These are phyloP conservation scores for Phytopythium boreale DNA, from an alignment of 352 stramenopile species.

Conservation along the genomic window DNA sequence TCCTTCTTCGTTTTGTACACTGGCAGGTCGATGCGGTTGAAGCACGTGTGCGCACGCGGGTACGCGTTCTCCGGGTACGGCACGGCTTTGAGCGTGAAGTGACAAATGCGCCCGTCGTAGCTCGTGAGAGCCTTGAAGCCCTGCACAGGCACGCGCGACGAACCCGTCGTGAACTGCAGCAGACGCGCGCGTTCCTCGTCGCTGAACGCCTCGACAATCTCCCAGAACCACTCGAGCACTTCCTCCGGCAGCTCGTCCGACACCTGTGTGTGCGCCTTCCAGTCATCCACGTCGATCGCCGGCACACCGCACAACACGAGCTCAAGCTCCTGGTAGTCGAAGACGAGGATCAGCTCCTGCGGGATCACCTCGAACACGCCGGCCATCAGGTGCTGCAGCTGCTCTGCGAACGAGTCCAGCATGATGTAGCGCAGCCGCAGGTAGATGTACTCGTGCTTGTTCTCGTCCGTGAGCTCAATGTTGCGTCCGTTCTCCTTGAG, in stretches of 20 bases:
- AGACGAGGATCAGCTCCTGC: slow-evolving; percentile 79
- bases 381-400: slow-evolving; percentile 90
- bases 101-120: slow-evolving; percentile 78
- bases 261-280: slow-evolving; percentile 88
- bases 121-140: slow-evolving; percentile 81
- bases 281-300: slow-evolving; percentile 82
- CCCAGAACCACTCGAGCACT: slow-evolving; percentile 80
- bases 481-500: slow-evolving; percentile 82
- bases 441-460: slow-evolving; percentile 97
- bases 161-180: slow-evolving; percentile 84
- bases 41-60: slow-evolving; percentile 76
- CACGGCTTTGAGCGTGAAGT: slow-evolving; percentile 66
- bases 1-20: slow-evolving; percentile 89
- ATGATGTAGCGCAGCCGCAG: slow-evolving; percentile 95
- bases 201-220: slow-evolving; percentile 56
- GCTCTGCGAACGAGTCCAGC: slow-evolving; percentile 91
- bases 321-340: slow-evolving; percentile 83
- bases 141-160: slow-evolving; percentile 81
- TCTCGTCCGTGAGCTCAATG: slow-evolving; percentile 93
- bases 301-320: slow-evolving; percentile 78
- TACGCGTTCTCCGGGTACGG: slow-evolving; percentile 56
- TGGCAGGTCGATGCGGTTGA: slow-evolving; percentile 82
- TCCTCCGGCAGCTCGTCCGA: slow-evolving; percentile 74
- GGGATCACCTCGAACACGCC: slow-evolving; percentile 98
- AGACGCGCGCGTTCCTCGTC: slow-evolving; percentile 79